Base-by-base conservation (phyloP, 441 rosid genomes). In the Erysimum cheiri region DNA sequence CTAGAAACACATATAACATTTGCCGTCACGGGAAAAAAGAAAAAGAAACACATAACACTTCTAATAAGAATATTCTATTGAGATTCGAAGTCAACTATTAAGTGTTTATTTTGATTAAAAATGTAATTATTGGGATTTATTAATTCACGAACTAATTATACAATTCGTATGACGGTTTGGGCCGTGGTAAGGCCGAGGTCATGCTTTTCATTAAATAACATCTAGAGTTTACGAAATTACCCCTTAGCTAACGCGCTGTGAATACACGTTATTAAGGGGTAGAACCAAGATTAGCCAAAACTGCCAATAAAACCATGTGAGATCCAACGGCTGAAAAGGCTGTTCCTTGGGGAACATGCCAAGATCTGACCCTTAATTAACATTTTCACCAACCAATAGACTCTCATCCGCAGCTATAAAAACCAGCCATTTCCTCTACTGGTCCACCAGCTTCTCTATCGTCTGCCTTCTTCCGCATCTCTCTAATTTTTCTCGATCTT, bases 241-340 rank as follows among this genome's bases (percentile, higher is more conserved):
- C 75, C 60, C 28, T 64, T 15, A 8, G 15, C 14, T 28, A 73
- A 26, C 32, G 14, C 19, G 61, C 29, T 17, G 12, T 1, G 2
- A 3, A 3, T 0, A 0, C 0, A 11, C 7, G 22, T 10, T 12
- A 31, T 17, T 2, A 36, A 69, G 13, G 78, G 78, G 54, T 33
- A 56, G 0, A 62, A 69, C 0, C 2, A 49, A 64, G 11, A 70
- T 8, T 37, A 19, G 8, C 19, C 10, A 64, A 58, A 64, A 64
- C 56, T 58, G 26, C 63, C 58, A 75, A 26, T 7, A 4, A 76
- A 33, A 75, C 67, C 67, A 70, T 70, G 75, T 64, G 71, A 76
- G 69, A 76, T 76, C 79, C 64, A 76, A 76, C 79, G 79, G 79
- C 64, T 59, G 76, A 70, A 28, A 46, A 64, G 29, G 15, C 53